phyloP scores from a whole-genome alignment of 257 asterid genomes.

The Solanum okadae region DNA sequence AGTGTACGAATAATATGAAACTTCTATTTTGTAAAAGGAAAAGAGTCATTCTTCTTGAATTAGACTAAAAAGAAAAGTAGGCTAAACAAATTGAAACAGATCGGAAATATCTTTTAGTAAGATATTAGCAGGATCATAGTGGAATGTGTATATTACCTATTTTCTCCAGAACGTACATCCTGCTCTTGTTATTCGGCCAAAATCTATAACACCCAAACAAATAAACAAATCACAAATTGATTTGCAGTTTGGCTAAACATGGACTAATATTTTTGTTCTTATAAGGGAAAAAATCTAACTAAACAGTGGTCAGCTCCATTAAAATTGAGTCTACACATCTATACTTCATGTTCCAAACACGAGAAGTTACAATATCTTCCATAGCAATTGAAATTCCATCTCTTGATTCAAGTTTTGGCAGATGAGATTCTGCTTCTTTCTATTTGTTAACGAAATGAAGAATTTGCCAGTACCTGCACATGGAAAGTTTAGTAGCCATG shows the following conservation, averaged over 20 bases:
- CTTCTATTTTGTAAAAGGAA: too few relatives aligned
- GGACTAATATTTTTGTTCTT: background rate
- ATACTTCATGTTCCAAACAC: constrained; percentile 61
- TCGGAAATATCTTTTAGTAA: background rate
- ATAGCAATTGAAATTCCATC: constrained; percentile 78
- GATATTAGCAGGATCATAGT: background rate
- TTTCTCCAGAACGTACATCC: constrained; percentile 93
- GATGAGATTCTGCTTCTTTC: constrained; percentile 91
- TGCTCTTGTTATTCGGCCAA: constrained; percentile 68
- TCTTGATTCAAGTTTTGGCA: constrained; percentile 76
- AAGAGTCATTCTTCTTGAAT: too few relatives aligned
- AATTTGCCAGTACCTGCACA: background rate
- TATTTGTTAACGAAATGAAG: constrained; percentile 1
- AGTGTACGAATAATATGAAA: too few relatives aligned
- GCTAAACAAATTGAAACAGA: too few relatives aligned
- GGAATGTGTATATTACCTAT: constrained; percentile 38
- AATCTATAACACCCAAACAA: constrained; percentile 4
- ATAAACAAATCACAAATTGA: constrained; percentile 17
- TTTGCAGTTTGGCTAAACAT: background rate
- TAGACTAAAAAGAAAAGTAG: too few relatives aligned
- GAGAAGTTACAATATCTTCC: constrained; percentile 49
- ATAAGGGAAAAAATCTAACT: background rate
- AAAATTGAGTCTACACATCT: constrained; percentile 23
- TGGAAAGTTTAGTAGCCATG: too few relatives aligned
- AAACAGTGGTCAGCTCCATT: background rate